phyloP scores from a whole-genome alignment of 106 monocot genomes.

The Dendrobium nobile region DNA sequence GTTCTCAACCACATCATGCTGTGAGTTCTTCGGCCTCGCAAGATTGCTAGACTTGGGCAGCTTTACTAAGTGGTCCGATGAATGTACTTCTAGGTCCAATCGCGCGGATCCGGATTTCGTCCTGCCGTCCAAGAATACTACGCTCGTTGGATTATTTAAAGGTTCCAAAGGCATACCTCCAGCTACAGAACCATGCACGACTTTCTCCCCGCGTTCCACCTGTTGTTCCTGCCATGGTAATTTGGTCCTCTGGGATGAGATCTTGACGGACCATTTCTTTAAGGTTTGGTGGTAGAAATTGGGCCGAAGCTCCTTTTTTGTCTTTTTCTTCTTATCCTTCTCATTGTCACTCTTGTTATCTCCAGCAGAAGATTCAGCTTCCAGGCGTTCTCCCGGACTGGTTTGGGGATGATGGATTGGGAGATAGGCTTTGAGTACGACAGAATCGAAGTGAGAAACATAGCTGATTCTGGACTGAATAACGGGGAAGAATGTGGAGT shows the following conservation, averaged over 20 bases:
- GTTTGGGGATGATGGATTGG: not conserved
- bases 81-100: not conserved
- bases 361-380: not conserved
- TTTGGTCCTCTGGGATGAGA: constrained; percentile 42
- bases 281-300: constrained; percentile 54
- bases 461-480: not conserved
- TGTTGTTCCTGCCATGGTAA: constrained; percentile 56
- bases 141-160: not conserved
- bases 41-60: not conserved
- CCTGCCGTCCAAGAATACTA: not conserved
- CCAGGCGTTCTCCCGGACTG: constrained; percentile 5
- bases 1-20: not conserved
- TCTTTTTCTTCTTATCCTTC: constrained; percentile 14
- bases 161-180: constrained; percentile 2
- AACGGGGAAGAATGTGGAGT: constrained; percentile 3
- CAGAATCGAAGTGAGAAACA: not conserved
- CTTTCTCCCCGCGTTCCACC: not conserved
- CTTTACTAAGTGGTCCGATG: constrained; percentile 8
- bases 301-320: constrained; percentile 40
- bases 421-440: constrained; percentile 2
- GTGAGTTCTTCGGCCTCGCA: not conserved
- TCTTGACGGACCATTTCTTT: constrained; percentile 49
- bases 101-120: not conserved
- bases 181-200: not conserved
- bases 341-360: too few relatives aligned